Base-by-base conservation (phyloP, 208 protist species). In the Crithidia brevicula region DNA sequence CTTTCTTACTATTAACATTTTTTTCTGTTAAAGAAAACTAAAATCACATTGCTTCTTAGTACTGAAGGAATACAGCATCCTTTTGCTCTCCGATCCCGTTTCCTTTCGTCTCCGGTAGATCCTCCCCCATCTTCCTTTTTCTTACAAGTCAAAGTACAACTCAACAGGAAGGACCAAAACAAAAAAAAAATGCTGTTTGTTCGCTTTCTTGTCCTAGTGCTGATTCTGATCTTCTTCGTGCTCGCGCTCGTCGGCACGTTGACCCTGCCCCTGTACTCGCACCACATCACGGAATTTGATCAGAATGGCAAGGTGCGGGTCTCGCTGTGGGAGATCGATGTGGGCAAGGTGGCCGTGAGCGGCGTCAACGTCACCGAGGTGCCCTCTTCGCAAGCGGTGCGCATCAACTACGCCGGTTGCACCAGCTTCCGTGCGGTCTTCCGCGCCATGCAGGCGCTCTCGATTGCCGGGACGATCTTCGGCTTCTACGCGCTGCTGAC, bases 361-460 rank as follows among this genome's bases (percentile, higher is more conserved):
- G 64, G 64, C 18, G 45, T 45, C 27, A 70, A 66, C 47, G 18
- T 5, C 15, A 77, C 53, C 50, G 50, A 34, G 31, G 63, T 62
- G 31, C 58, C 68, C 25, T 34, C 63, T 4, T 68, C 76, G 15
- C 22, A 22, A 30, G 60, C 61, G 18, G 51, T 84, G 18, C 83
- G 79, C 66, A 70, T 85, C 58, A 83, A 85, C 73, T 83, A 81
- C 60, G 67, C 72, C 47, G 49, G 45, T 50, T 89, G 83, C 72
- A 16, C 61, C 20, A 53, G 42, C 13, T 84, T 84, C 38, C 78
- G 70, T 52, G 36, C 53, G 9, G 22, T 31, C n/a, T 82, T 88
- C 56, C 72, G 72, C 53, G 74, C 74, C 16, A 72, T 82, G 56
- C 36, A 83, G 58, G 75, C 63, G 34, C 79, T 89, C 42, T 42